phyloP scores from a whole-genome alignment of 1,284 basidiomycete species.

The Athelia sp. region DNA sequence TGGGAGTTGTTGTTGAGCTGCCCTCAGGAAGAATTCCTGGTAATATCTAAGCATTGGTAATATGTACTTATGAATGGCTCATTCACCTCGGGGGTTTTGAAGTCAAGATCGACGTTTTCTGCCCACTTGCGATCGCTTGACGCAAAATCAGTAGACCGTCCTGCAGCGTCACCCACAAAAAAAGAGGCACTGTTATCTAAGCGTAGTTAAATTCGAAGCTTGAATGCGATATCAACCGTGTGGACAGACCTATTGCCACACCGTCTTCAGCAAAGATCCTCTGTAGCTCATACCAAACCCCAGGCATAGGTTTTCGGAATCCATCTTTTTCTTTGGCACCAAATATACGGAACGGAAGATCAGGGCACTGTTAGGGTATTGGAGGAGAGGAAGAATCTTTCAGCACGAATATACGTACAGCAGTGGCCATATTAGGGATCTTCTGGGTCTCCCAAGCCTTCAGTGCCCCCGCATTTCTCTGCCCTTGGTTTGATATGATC shows the following conservation, averaged over 20 bases:
- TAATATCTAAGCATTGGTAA: neutral
- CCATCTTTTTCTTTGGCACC: conserved; percentile 74
- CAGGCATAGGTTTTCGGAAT: conserved; percentile 86
- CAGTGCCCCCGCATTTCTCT: conserved; percentile 38
- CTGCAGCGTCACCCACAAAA: conserved; percentile 91
- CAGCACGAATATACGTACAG: conserved; percentile 40
- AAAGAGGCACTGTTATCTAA: conserved; percentile 65
- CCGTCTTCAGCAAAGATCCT: conserved; percentile 53
- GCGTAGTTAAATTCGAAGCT: neutral
- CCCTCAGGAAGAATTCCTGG: conserved; percentile 77
- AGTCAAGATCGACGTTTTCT: conserved; percentile 65
- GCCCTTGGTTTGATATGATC: conserved; percentile 76
- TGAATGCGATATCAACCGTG: neutral
- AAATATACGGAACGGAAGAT: conserved; percentile 75
- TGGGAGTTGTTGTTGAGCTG: conserved; percentile 39
- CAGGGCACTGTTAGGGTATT: conserved; percentile 45
- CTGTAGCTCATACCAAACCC: conserved; percentile 79
- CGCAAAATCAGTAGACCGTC: conserved; percentile 68
- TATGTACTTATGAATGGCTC: conserved; percentile 1
- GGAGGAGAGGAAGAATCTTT: neutral
- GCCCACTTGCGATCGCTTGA: conserved; percentile 87
- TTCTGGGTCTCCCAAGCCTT: conserved; percentile 71
- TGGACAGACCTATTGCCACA: conserved; percentile 57
- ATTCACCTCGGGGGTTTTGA: conserved; percentile 63
- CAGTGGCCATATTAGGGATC: conserved; percentile 60